These are phyloP conservation scores for Coniophora puteana DNA, from an alignment of 1,284 basidiomycete species.

Conservation along the genomic window DNA sequence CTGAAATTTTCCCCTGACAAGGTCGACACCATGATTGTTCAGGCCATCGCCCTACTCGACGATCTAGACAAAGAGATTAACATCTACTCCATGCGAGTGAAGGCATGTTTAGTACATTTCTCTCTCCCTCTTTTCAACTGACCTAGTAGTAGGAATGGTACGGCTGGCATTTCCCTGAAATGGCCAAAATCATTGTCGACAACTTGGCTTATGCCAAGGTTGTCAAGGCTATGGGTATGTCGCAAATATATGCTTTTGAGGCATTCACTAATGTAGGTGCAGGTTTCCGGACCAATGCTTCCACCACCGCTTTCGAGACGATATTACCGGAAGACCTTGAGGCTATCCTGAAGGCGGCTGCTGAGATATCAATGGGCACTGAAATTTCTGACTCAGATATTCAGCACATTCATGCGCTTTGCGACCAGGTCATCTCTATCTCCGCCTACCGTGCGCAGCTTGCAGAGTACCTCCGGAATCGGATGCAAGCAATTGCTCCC, in stretches of 20 bases:
- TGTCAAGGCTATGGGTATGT: slow-evolving; percentile 79
- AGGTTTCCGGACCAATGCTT: slow-evolving; percentile 94
- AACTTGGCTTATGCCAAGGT: slow-evolving; percentile 96
- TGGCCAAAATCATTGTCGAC: slow-evolving; percentile 97
- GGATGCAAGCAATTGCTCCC: slow-evolving; percentile 97
- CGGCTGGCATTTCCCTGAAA: slow-evolving; percentile 99
- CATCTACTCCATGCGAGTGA: slow-evolving; percentile 98
- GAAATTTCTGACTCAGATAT: slow-evolving; percentile 97
- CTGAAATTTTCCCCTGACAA: slow-evolving; percentile 99
- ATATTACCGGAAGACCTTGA: slow-evolving; percentile 96
- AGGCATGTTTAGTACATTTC: slow-evolving; percentile 49
- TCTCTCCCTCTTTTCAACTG: slow-evolving; percentile 1
- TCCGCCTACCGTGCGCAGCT: slow-evolving; percentile 92
- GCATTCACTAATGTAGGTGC: slow-evolving; percentile 11
- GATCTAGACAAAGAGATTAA: slow-evolving; percentile 99
- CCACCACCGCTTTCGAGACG: slow-evolving; percentile 80
- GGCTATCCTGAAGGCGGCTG: slow-evolving; percentile 86
- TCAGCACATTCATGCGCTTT: slow-evolving; percentile 90
- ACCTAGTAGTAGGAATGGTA: slow-evolving; percentile 87
- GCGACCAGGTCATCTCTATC: slow-evolving; percentile 97
- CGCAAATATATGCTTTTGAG: background rate
- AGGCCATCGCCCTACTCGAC: slow-evolving; percentile 97
- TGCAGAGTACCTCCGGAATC: slow-evolving; percentile 92
- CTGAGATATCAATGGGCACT: slow-evolving; percentile 97
- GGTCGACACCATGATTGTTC: slow-evolving; percentile 99